Evolutionary conservation across 2,329 filamentous ascomycete species (phyloP).

Genomic region (Aspergillus quadricinctus): DNA sequence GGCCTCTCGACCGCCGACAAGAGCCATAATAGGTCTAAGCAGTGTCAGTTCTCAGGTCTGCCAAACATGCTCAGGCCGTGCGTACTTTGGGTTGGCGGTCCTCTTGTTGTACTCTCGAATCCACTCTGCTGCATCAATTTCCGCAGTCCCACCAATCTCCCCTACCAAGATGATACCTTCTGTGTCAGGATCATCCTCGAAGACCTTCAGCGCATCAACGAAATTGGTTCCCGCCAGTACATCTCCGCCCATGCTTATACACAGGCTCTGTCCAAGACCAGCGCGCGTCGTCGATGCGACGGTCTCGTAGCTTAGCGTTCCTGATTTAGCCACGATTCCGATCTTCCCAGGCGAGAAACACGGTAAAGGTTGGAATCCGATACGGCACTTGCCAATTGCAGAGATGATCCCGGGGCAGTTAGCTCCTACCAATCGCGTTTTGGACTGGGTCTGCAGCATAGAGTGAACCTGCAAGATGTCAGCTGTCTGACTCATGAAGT

Average conservation of each 20-base stretch:
- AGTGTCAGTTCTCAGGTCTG: slow-evolving; percentile 10
- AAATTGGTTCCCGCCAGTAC: slow-evolving; percentile 70
- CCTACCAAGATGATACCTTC: slow-evolving; percentile 69
- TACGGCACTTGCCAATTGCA: slow-evolving; percentile 63
- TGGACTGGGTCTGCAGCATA: slow-evolving; percentile 66
- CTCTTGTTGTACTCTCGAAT: slow-evolving; percentile 61
- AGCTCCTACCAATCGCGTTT: slow-evolving; percentile 70
- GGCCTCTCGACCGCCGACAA: slow-evolving; percentile 65
- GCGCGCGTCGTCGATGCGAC: slow-evolving; percentile 69
- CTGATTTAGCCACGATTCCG: slow-evolving; percentile 75
- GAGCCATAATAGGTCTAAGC: slow-evolving; percentile 63
- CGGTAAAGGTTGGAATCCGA: slow-evolving; percentile 72
- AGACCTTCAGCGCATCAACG: slow-evolving; percentile 63
- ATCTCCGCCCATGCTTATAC: slow-evolving; percentile 74
- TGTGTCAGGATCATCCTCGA: slow-evolving; percentile 63
- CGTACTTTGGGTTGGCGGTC: slow-evolving; percentile 59
- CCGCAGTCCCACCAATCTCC: slow-evolving; percentile 66
- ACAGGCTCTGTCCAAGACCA: slow-evolving; percentile 72
- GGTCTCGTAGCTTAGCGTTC: slow-evolving; percentile 75
- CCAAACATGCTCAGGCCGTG: slow-evolving; percentile 10
- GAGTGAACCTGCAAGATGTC: slow-evolving; percentile 54
- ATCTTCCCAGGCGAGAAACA: slow-evolving; percentile 66
- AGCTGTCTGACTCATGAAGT: slow-evolving; percentile 3
- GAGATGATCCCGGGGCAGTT: slow-evolving; percentile 79
- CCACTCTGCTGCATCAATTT: slow-evolving; percentile 70